Base-by-base conservation (phyloP, 108 stramenopile genomes). In the Craspedostauros australis region DNA sequence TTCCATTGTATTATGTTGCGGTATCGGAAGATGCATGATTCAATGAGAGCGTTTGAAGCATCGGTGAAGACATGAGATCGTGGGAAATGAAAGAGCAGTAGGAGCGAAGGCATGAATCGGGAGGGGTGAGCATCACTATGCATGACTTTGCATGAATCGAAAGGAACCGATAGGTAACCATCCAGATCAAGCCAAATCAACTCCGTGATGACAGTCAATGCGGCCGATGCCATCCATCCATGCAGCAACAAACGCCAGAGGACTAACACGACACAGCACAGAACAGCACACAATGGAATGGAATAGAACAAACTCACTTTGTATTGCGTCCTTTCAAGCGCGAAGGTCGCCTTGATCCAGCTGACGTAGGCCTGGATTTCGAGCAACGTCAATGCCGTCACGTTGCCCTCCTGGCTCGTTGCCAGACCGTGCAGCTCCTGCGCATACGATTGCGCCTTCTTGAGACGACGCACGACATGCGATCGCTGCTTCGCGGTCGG, bases 271-370 rank as follows among this genome's bases (percentile, higher is more conserved):
- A 50, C n/a, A 30, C 2, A 4, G 18, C 6, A 25, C 22, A 56
- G 14, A 42, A 29, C 40, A 7, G 3, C 1, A 43, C 50, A 41
- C 21, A 29, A 21, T 23, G 46, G 2, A 28, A 2, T 24, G 31
- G 3, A 8, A 22, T 45, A 6, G 5, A 8, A 12, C 16, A 53
- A 20, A 62, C 73, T 24, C 43, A 75, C 69, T 31, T 69, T 50
- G 67, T 79, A 77, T 28, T 73, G 41, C 43, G 54, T 36, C 19
- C 56, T 50, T 62, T 83, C 72, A 23, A 79, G 27, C 16, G 51
- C 50, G 21, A 70, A 70, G 56, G 80, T 90, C 12, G 81, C 88
- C n/a, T 57, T 61, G 80, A 85, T 90, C 80, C 82, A 90, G 16
- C 64, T 55, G 28, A 64, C 72, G 37, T 90, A 90, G 2, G 84